Percentiles rank a stretch among this genome's conserved stretches.
phyloP scores from a whole-genome alignment of 2,329 filamentous ascomycete genomes.

The Trichoderma sp. region DNA sequence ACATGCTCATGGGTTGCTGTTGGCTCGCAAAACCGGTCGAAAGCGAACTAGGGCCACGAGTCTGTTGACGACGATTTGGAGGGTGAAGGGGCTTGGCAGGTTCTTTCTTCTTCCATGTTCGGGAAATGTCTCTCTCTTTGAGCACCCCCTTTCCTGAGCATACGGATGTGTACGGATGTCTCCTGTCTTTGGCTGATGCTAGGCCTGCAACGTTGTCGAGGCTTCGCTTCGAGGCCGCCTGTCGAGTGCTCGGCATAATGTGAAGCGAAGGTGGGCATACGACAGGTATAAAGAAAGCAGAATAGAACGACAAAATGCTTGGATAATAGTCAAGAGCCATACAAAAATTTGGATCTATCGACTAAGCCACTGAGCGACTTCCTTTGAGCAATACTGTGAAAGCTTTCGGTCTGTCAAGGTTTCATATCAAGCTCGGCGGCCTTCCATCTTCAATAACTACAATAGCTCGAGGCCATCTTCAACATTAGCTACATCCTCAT shows the following conservation, averaged over 20 bases:
- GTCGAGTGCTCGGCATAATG: background rate
- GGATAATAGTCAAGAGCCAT: background rate
- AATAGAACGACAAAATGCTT: background rate
- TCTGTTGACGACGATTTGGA: background rate
- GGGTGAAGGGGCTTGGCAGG: background rate
- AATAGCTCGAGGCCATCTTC: no score
- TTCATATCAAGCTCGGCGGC: background rate
- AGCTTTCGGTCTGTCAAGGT: background rate
- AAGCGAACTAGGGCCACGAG: slow-evolving; percentile 7
- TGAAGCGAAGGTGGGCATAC: background rate
- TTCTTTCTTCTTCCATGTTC: background rate
- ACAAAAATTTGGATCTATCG: background rate
- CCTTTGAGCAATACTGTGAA: background rate
- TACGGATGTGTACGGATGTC: background rate
- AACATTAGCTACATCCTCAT: background rate
- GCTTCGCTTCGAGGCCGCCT: background rate
- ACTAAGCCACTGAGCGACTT: background rate
- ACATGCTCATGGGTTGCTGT: slow-evolving; percentile 9
- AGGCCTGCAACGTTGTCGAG: background rate
- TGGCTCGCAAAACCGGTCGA: slow-evolving; percentile 15
- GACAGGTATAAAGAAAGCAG: slow-evolving; percentile 8
- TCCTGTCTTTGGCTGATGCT: background rate
- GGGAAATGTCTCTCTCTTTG: background rate
- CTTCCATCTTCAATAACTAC: background rate
- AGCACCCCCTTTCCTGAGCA: background rate